Percentiles rank a stretch among this genome's conserved stretches.
phyloP scores from a whole-genome alignment of 352 stramenopile genomes.

The Thraustotheca clavata region DNA sequence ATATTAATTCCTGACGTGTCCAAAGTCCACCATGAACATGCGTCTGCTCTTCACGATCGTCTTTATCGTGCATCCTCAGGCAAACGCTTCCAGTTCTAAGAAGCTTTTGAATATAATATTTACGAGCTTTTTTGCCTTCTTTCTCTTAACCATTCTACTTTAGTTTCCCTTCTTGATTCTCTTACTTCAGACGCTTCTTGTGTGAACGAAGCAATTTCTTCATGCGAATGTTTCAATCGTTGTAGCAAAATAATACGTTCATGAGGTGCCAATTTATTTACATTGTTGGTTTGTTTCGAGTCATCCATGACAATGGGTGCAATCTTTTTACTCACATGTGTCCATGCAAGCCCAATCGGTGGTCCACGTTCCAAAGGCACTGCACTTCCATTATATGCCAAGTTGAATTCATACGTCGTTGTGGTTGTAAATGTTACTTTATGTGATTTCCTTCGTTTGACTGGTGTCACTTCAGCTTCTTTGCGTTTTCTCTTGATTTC shows the following conservation, averaged over 20 bases:
- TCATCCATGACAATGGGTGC: not conserved
- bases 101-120: too few relatives aligned
- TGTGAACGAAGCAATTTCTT: not conserved
- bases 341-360: not conserved
- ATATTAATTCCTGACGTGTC: slow-evolving; percentile 60
- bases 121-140: too few relatives aligned
- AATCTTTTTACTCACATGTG: not conserved
- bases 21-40: slow-evolving; percentile 46
- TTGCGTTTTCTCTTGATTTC: not conserved
- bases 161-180: not conserved
- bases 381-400: not conserved
- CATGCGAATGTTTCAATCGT: not conserved
- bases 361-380: not conserved
- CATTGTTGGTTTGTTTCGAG: not conserved
- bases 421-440: not conserved
- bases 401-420: not conserved
- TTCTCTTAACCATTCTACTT: not conserved
- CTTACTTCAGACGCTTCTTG: not conserved
- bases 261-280: not conserved
- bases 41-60: slow-evolving; percentile 67
- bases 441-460: not conserved
- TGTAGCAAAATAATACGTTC: not conserved
- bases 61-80: slow-evolving; percentile 77
- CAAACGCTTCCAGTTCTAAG: slow-evolving; percentile 28
- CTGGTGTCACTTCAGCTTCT: not conserved